phyloP scores from a whole-genome alignment of 2,329 filamentous ascomycete species.

The Apiospora sp. region DNA sequence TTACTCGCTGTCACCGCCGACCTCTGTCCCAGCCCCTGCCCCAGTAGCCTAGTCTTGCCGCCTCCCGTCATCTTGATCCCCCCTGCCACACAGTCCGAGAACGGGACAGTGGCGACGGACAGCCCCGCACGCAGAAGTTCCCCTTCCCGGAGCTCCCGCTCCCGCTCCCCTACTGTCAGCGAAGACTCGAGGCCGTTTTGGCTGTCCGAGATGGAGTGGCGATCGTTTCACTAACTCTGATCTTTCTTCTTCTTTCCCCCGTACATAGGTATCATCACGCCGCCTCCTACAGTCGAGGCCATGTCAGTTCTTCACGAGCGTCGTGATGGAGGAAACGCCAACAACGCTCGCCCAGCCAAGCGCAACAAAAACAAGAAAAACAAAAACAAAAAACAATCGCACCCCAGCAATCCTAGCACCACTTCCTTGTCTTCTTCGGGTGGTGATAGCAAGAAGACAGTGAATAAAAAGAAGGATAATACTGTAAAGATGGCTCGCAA shows the following conservation, averaged over 20 bases:
- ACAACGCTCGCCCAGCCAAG: background rate
- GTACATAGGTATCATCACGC: background rate
- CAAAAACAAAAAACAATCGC: background rate
- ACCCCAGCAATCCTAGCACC: background rate
- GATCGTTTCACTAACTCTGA: background rate
- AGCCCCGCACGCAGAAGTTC: background rate
- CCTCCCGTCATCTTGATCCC: background rate
- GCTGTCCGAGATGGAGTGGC: constrained; percentile 19
- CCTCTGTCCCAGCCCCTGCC: background rate
- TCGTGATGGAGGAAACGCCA: constrained; percentile 18
- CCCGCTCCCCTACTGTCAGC: background rate
- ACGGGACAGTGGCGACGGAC: constrained; percentile 10
- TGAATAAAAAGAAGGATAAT: background rate
- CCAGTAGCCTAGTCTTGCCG: background rate
- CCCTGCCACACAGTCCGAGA: background rate
- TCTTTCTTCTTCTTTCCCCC: background rate
- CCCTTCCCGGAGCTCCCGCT: background rate
- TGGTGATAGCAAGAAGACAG: background rate
- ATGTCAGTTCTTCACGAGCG: background rate
- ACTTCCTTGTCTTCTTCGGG: background rate
- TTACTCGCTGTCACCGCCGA: background rate
- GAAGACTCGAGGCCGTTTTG: constrained; percentile 14
- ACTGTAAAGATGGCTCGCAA: background rate
- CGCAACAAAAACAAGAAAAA: background rate
- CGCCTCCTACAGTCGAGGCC: constrained; percentile 3